Base-by-base conservation (phyloP, 2,329 filamentous ascomycete species). In the Fusarium sp. region DNA sequence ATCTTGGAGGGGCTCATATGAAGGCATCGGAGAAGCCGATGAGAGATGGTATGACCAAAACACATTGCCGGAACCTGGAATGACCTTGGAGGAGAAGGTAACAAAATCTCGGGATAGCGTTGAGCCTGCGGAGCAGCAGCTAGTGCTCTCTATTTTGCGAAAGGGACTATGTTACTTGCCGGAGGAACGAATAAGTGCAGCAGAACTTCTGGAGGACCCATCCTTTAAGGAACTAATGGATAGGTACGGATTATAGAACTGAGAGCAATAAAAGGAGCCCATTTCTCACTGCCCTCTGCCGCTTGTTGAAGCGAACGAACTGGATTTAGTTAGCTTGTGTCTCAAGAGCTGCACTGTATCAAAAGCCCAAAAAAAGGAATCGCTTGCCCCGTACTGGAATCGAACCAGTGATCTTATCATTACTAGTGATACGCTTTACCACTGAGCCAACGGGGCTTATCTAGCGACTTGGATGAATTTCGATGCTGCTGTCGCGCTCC, bases 71-170 rank as follows among this genome's bases (percentile, higher is more conserved):
- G 42, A 57, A 2, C 7, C 6, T 3, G 4, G 4, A 1, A 32
- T 18, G n/a, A 27, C 14, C 10, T 48, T 57, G 6, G 54, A 57
- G 3, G 15, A 17, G 4, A 6, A 35, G 2, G 11, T 38, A 0
- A 11, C 8, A 1, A 1, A 10, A 8, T 27, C 42, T 3, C 0
- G 8, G 10, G 23, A 57, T 11, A 2, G 6, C 1, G 1, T 50
- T 11, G 33, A 35, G 7, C 32, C 42, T 2, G 11, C 10, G 3
- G 44, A 38, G 23, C 18, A 32, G 23, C 5, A 38, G 15, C n/a
- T 57, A 0, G 44, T 52, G 3, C 23, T 38, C 8, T 4, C 2
- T 9, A n/a, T 52, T 23, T 3, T 56, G 3, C 32, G 20, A 5
- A 9, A 18, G 7, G 30, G 40, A 4, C 26, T 60, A 11, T 55